Conservation (phyloP, 495 filamentous ascomycete species). For the Hypoxylon lenormandii region DNA sequence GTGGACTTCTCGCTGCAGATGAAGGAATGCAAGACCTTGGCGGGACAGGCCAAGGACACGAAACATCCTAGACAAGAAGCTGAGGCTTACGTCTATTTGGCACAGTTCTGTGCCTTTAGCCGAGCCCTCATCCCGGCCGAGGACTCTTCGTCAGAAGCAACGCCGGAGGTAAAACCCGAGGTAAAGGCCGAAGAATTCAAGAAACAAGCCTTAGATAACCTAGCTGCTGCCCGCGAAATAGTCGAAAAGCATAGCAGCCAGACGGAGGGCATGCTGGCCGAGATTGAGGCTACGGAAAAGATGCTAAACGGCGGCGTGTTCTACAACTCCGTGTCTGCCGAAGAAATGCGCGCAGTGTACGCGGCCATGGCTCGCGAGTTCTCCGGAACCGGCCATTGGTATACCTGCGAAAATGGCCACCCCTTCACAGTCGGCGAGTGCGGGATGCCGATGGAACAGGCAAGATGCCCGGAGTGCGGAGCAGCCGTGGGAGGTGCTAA, state of each 20-base stretch:
- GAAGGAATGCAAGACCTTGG: conserved; percentile 53
- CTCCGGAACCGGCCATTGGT: conserved; percentile 73
- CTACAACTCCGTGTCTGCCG: conserved; percentile 50
- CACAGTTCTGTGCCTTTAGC: conserved; percentile 48
- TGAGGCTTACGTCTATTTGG: conserved; percentile 54
- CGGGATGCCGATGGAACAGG: conserved; percentile 73
- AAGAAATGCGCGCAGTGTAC: conserved; percentile 59
- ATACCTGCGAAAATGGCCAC: conserved; percentile 74
- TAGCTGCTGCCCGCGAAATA: conserved; percentile 32
- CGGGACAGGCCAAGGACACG: conserved; percentile 37
- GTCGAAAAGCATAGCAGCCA: conserved; percentile 32
- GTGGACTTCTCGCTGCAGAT: conserved; percentile 57
- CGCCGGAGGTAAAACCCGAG: background rate
- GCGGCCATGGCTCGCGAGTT: conserved; percentile 66
- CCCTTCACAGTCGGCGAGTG: conserved; percentile 81
- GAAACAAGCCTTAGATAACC: conserved; percentile 24
- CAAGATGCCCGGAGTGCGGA: conserved; percentile 74
- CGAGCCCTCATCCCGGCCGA: conserved; percentile 7
- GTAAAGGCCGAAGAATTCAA: conserved; percentile 18
- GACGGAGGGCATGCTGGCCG: conserved; percentile 20
- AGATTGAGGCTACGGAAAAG: conserved; percentile 39
- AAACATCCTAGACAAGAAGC: conserved; percentile 47
- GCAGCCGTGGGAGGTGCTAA: conserved; percentile 69
- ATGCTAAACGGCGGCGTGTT: conserved; percentile 47
- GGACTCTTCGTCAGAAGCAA: background rate